A percentile compares a stretch with the other conserved stretches of the same genome.
Evolutionary conservation across 192 early-diverging fungal genomes (phyloP).

Genomic region (Ramicandelaber brevisporus): DNA sequence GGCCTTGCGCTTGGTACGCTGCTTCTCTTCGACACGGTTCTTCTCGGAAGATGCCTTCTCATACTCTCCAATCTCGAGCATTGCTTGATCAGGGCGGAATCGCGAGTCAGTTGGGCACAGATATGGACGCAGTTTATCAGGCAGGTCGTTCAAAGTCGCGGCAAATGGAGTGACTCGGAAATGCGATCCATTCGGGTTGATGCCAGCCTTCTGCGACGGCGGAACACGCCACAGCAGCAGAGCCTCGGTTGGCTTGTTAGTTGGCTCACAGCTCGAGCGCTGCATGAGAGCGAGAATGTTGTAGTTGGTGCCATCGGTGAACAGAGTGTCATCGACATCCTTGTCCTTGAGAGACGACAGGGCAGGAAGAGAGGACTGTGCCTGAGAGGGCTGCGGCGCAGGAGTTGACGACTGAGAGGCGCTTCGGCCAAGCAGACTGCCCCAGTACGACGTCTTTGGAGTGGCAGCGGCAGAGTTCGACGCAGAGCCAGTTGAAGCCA

Average conservation of each 20-base stretch:
- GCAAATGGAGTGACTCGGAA: constrained; percentile 61
- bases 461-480: too few species aligned
- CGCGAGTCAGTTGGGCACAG: constrained; percentile 63
- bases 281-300: constrained; percentile 10
- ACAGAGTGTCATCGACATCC: too few species aligned
- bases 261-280: too few species aligned
- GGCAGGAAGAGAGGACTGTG: background rate
- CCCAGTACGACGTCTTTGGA: too few species aligned
- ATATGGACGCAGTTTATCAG: constrained; percentile 20
- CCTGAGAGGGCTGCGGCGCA: too few species aligned
- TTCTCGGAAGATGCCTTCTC: constrained; percentile 50
- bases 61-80: constrained; percentile 63
- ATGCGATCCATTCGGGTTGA: too few species aligned
- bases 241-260: constrained; percentile 9
- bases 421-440: too few species aligned
- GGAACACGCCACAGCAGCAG: constrained; percentile 36
- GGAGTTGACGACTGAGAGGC: constrained; percentile 2
- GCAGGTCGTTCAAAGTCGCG: constrained; percentile 46
- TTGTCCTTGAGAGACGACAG: background rate
- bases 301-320: too few species aligned
- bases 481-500: too few species aligned
- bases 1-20: constrained; percentile 28
- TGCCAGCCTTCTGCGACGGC: constrained; percentile 16
- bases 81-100: constrained; percentile 59
- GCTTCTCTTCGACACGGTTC: constrained; percentile 44